Conservation (phyloP, 2,329 filamentous ascomycete species). For the Tolypocladium amazonense region DNA sequence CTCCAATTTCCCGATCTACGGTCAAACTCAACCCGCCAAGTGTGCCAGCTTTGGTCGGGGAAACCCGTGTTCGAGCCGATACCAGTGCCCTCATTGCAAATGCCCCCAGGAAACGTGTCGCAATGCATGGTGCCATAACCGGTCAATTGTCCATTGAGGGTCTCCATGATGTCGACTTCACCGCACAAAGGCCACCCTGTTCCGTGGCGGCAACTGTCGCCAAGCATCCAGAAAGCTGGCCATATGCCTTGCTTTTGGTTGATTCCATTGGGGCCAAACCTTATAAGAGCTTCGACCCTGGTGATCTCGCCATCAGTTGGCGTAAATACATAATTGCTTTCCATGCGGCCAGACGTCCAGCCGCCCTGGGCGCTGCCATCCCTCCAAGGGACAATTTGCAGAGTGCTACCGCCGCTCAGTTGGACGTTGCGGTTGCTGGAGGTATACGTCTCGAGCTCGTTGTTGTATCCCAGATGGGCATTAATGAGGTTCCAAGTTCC, state of each 20-base stretch:
- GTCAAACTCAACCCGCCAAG: conserved; percentile 39
- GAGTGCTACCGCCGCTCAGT: conserved; percentile 35
- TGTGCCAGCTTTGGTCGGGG: conserved; percentile 32
- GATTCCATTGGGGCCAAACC: conserved; percentile 30
- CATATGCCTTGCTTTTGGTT: conserved; percentile 42
- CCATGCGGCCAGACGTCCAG: conserved; percentile 48
- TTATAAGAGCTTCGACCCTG: conserved; percentile 33
- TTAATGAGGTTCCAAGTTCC: conserved; percentile 30
- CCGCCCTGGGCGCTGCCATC: conserved; percentile 18
- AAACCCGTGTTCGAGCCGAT: conserved; percentile 23
- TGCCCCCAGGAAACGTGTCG: conserved; percentile 29
- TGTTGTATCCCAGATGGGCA: conserved; percentile 34
- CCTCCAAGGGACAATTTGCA: conserved; percentile 39
- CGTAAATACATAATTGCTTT: conserved; percentile 35
- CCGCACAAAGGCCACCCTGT: conserved; percentile 41
- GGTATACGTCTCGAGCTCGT: conserved; percentile 40
- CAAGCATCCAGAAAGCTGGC: conserved; percentile 50
- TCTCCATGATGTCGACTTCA: conserved; percentile 49
- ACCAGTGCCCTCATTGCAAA: conserved; percentile 41
- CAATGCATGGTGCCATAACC: conserved; percentile 44
- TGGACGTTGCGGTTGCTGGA: conserved; percentile 35
- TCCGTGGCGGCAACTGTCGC: conserved; percentile 36
- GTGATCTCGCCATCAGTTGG: conserved; percentile 34
- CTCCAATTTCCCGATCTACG: conserved; percentile 32
- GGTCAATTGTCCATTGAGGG: conserved; percentile 35